Evolutionary conservation across 768 basidiomycete species (phyloP).

Genomic region (Clitopilus passeckerianus): DNA sequence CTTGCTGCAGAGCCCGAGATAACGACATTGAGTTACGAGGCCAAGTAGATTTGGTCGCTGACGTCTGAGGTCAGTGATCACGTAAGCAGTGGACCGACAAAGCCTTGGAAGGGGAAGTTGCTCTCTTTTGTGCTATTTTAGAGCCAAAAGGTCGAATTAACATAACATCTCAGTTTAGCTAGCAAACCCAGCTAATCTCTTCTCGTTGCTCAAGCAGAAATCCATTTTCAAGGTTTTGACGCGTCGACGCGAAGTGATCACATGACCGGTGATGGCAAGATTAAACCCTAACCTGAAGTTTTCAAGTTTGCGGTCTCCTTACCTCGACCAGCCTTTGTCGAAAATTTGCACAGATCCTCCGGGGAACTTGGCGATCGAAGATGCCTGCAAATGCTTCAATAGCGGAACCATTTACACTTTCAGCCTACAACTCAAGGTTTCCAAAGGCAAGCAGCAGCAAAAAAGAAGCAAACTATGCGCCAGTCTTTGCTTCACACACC

Average conservation of each 20-base stretch:
- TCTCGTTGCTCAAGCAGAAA: background rate
- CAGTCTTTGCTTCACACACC: constrained; percentile 29
- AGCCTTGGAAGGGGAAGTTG: background rate
- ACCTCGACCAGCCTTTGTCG: background rate
- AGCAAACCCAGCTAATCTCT: background rate
- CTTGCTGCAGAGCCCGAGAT: background rate
- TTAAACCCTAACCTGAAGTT: background rate
- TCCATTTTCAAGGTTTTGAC: background rate
- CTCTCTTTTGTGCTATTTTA: background rate
- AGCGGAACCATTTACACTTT: constrained; percentile 32
- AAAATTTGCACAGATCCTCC: background rate
- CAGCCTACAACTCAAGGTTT: constrained; percentile 23
- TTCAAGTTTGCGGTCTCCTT: background rate
- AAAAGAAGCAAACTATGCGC: constrained; percentile 12
- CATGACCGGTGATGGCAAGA: constrained; percentile 6
- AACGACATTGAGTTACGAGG: background rate
- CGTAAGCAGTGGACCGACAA: background rate
- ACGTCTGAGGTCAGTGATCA: background rate
- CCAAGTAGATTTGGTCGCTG: background rate
- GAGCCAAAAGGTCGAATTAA: background rate
- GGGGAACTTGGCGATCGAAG: background rate
- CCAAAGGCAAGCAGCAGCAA: constrained; percentile 11
- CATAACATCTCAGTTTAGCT: background rate
- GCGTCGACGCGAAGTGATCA: background rate
- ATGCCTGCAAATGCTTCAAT: constrained; percentile 18